Evolutionary conservation across 2,329 filamentous ascomycete genomes (phyloP).

Genomic region (Fusarium caatingaense): DNA sequence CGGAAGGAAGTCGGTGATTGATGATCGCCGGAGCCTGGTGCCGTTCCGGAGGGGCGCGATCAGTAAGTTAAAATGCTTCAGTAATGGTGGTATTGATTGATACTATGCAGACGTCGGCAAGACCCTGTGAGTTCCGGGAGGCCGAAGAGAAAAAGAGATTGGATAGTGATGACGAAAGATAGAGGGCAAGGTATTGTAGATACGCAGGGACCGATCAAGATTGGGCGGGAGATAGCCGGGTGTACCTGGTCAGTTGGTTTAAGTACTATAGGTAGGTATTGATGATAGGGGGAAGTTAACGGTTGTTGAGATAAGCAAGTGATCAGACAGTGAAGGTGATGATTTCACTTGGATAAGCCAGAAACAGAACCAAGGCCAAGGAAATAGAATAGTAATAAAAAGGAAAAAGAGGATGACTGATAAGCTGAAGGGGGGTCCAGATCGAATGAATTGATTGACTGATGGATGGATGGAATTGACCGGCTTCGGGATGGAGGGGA

Average conservation of each 20-base stretch:
- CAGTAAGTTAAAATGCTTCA: conserved; percentile 13
- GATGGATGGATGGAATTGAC: conserved; percentile 27
- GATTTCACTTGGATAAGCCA: conserved; percentile 9
- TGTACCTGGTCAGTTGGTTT: conserved; percentile 12
- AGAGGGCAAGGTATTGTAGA: conserved; percentile 6
- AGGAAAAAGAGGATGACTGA: conserved; percentile 13
- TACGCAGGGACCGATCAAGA: conserved; percentile 30
- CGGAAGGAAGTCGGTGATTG: conserved; percentile 28
- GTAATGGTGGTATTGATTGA: neutral
- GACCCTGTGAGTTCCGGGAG: conserved; percentile 33
- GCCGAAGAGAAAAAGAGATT: conserved; percentile 32
- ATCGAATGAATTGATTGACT: conserved; percentile 10
- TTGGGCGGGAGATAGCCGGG: conserved; percentile 20
- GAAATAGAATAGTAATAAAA: conserved; percentile 1
- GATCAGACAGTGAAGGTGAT: neutral
- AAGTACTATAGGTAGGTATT: neutral
- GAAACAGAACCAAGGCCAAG: conserved; percentile 4
- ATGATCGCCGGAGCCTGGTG: conserved; percentile 40
- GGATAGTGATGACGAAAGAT: conserved; percentile 33
- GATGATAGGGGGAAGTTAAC: conserved; percentile 19
- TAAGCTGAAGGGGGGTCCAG: conserved; percentile 25
- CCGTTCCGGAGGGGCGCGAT: conserved; percentile 34
- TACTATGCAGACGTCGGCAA: neutral
- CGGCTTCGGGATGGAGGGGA: conserved; percentile 33
- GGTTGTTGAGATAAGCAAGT: conserved; percentile 21